Conservation (phyloP, 2,329 filamentous ascomycete genomes). For the Byssothecium circinans region DNA sequence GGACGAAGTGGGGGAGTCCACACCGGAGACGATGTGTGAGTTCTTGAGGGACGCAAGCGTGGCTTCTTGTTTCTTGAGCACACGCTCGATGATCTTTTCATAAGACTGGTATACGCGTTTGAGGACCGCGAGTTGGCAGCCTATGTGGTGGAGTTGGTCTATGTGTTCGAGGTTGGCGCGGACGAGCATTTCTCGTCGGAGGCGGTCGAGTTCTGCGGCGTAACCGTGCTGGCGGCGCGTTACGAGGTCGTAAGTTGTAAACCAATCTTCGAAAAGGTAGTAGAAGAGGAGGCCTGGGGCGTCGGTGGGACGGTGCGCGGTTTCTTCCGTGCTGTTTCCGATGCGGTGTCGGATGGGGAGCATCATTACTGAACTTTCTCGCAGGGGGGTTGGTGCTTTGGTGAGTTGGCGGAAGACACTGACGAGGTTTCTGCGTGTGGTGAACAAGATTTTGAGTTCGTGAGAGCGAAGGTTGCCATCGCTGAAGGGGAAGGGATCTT, state of each 20-base stretch:
- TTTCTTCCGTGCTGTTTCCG: conserved; percentile 50
- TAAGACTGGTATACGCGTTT: conserved; percentile 64
- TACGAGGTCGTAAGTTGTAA: conserved; percentile 60
- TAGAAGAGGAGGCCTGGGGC: conserved; percentile 65
- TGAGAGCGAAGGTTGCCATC: conserved; percentile 42
- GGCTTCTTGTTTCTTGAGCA: conserved; percentile 52
- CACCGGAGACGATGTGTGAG: conserved; percentile 43
- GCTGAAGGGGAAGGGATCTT: conserved; percentile 53
- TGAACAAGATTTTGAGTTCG: conserved; percentile 52
- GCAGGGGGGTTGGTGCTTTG: conserved; percentile 49
- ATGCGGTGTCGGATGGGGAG: conserved; percentile 51
- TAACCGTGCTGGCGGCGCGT: conserved; percentile 52
- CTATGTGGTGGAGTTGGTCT: conserved; percentile 60
- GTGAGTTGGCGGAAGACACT: conserved; percentile 65
- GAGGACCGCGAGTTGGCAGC: conserved; percentile 62
- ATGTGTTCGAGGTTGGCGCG: conserved; percentile 51
- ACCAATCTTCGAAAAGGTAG: conserved; percentile 69
- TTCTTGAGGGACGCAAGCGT: conserved; percentile 49
- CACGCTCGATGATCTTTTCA: conserved; percentile 61
- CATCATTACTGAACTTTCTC: conserved; percentile 45
- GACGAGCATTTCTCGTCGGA: conserved; percentile 59
- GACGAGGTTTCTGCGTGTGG: conserved; percentile 60
- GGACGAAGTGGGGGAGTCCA: conserved; percentile 34
- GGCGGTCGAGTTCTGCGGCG: conserved; percentile 51
- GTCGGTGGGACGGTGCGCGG: conserved; percentile 53